Evolutionary conservation across 2,329 filamentous ascomycete species (phyloP).

Genomic region (Penicillium hordei): DNA sequence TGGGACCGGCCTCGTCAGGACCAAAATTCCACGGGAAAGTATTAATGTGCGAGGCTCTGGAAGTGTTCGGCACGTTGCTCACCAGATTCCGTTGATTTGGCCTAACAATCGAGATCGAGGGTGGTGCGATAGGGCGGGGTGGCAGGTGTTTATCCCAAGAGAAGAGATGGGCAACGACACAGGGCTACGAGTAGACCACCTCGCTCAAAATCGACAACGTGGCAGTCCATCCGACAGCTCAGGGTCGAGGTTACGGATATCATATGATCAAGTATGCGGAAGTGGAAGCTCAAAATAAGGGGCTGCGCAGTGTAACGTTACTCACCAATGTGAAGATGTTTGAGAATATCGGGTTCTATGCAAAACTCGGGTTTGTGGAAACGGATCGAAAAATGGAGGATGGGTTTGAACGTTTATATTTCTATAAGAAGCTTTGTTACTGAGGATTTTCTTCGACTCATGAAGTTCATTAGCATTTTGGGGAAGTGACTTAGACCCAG

Average conservation of each 20-base stretch:
- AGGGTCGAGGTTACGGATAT: slow-evolving; percentile 21
- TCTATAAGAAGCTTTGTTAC: slow-evolving; percentile 10
- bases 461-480: not conserved
- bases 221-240: slow-evolving; percentile 19
- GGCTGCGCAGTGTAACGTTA: slow-evolving; percentile 11
- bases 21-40: no score
- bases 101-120: no score
- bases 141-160: no score
- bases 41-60: no score
- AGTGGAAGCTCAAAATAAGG: not conserved
- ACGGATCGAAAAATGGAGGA: slow-evolving; percentile 18
- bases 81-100: no score
- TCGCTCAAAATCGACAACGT: slow-evolving; percentile 20
- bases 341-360: slow-evolving; percentile 24
- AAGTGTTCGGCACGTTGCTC: no score
- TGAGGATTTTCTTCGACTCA: not conserved
- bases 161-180: no score
- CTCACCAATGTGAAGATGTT: slow-evolving; percentile 29
- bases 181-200: not conserved
- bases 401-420: slow-evolving; percentile 26
- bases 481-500: not conserved
- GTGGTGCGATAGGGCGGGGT: no score
- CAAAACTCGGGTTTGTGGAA: slow-evolving; percentile 22
- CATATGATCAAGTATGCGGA: slow-evolving; percentile 5
- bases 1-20: no score